Evolutionary conservation across 352 stramenopile species (phyloP), one percentile per base, ranked within the genome.

Genomic region (Bremia lactucae): DNA sequence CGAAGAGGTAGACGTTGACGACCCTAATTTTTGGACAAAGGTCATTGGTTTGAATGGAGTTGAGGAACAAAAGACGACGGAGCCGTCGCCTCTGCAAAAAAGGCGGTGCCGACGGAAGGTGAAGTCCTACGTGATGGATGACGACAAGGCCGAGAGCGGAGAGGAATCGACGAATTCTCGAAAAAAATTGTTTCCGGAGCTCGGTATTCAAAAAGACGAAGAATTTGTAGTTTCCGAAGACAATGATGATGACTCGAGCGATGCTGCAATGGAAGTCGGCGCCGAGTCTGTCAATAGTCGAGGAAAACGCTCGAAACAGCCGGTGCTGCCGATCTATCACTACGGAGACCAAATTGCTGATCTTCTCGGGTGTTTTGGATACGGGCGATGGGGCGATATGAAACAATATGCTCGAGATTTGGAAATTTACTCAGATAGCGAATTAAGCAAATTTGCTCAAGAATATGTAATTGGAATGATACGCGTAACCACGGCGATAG

Each of bases 11-110:
- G 88, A 92, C 26, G 49, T 97, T 20, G 83, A 97, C 43, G 89
- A 97, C 42, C 89, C 89, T 0, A 87, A 97, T 40, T 97, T 97
- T 47, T 97, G 89, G 89, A 95, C 77, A 15, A 97, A 97, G 46
- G 81, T 96, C 1, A 78, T 96, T 21, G 89, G 89, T 0, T 51
- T 96, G 6, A 80, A 94, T 38, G 74, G 56, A 10, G 63, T 80
- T 6, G 61, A 68, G 7, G 80, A 65, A 7, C 75, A 76, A 16
- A 83, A 87, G 33, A 57, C 61, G 10, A 61, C 70, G 2, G 74
- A 89, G 15, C 62, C 72, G 8, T 89, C 75, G 3, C 78, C 79
- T 6, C 49, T 91, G n/a, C 74, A 76, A 51, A 88, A 83, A 39
- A 66, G 70, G 6, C 71, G 71, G 0, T 88, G 68, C 23, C 70